Evolutionary conservation across 257 asterid genomes (phyloP), one percentile per base, ranked within the genome.

Genomic region (Anisodus acutangulus): DNA sequence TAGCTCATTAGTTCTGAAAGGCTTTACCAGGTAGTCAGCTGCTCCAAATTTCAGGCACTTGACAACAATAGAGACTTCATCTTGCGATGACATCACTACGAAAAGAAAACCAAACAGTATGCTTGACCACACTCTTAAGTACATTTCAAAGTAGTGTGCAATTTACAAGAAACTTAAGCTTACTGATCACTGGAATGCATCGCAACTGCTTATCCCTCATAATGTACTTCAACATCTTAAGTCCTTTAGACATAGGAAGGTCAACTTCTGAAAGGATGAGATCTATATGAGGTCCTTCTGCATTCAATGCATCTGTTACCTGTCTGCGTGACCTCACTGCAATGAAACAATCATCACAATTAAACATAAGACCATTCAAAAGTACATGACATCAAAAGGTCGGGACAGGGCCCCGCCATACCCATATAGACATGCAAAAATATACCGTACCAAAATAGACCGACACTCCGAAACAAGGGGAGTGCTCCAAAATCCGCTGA

Each of bases 11-110:
- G 94, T 91, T 51, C 98, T 97, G 76, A 95, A 86, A 55, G 99
- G 98, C 90, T 94, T 95, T 89, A 95, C 98, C 35, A 94, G 99
- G 91, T 95, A 95, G 87, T 95, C 99, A 39, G 97, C 99, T 55
- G 99, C 98, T 83, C 98, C 99, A 82, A 93, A 87, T 88, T 92
- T 94, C 81, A 43, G 26, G 26, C 26, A 22, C 26, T 22, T 22
- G 26, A 22, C 26, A 22, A 22, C 26, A 22, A 22, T 22, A 22
- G 26, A 22, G 26, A 22, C 26, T 22, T 22, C 26, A 22, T 22
- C 26, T 22, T 22, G 26, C 26, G 97, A 93, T 37, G 98, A 95
- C 98, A 95, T 95, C 26, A 22, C 99, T 95, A 49, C 9, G 9
- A 39, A 91, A 89, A 87, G 79, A 68, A 85, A 63, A 82, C 1